Evolutionary conservation across 2,329 filamentous ascomycete genomes (phyloP), one percentile per base, ranked within the genome.

Genomic region (Ceratocystis alfenasii): DNA sequence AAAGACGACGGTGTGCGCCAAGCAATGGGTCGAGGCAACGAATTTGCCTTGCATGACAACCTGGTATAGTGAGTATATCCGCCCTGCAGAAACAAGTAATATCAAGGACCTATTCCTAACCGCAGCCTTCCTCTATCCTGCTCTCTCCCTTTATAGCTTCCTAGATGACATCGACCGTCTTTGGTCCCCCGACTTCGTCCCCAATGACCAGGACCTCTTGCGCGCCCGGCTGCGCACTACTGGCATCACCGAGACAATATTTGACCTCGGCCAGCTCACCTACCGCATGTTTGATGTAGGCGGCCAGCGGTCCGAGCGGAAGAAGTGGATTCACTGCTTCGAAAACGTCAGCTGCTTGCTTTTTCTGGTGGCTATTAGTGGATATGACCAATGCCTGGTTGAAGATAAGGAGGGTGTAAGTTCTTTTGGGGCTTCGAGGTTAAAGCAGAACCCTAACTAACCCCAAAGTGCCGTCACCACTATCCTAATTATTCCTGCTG

Each of bases 261-360:
- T 97, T 75, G 90, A 95, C 74, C 82, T 95, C 15, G 91, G 91
- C 68, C 87, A 93, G 72, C 83, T 96, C 71, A 95, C 91, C 69
- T 96, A 96, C 77, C 88, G 91, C 72, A 96, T 97, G 91, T 95
- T 95, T 76, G 91, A 96, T 72, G 91, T 95, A 60, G 91, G 91
- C 74, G 91, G 91, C 67, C 91, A 96, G 74, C 82, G 91, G 71
- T 95, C 91, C 33, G 91, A 96, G 76, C 87, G 91, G 69, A 95
- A 95, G 82, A 96, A 96, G 80, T 96, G 91, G 91, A 95, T 96
- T 69, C 91, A 96, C 75, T 94, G 91, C 74, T 96, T 96, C 74
- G 91, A 96, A 75, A 94, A 94, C 70, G 91, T 96, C 69, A 91
- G 94, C 73, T 92, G 90, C 70, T 81, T 97, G 65, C 80, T 97